Conservation (phyloP, 805 yeast species). For the Myxozyma mucilagina region DNA sequence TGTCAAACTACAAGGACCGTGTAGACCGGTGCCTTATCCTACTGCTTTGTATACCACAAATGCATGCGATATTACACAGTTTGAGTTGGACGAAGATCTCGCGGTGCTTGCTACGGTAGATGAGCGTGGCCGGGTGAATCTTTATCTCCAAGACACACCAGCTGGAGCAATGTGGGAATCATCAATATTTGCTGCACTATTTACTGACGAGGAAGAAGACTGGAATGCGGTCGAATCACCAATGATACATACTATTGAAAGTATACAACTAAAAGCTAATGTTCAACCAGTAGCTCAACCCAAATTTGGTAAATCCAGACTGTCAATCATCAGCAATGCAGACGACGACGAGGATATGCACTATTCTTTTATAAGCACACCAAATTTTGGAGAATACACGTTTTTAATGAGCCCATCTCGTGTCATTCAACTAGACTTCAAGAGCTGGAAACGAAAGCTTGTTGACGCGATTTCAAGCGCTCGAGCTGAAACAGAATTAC, state of each 20-base stretch:
- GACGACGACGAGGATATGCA: background rate
- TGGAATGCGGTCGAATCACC: background rate
- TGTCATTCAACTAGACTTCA: constrained; percentile 12
- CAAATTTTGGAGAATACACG: background rate
- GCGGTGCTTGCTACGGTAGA: constrained; percentile 31
- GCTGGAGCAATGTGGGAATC: constrained; percentile 20
- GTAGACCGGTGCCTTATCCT: constrained; percentile 56
- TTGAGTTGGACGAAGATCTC: constrained; percentile 32
- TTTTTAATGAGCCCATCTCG: constrained; percentile 4
- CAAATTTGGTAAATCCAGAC: background rate
- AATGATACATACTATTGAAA: constrained; percentile 10
- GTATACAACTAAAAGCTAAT: constrained; percentile 2
- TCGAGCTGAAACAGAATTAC: background rate
- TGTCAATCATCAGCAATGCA: background rate
- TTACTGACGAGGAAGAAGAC: constrained; percentile 1
- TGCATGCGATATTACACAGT: constrained; percentile 37
- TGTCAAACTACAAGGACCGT: constrained; percentile 53
- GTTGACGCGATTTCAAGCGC: constrained; percentile 11
- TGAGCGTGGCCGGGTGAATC: constrained; percentile 32
- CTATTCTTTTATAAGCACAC: constrained; percentile 3
- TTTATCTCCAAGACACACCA: constrained; percentile 33
- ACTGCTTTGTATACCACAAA: constrained; percentile 50
- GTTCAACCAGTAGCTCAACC: background rate
- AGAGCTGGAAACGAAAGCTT: constrained; percentile 8
- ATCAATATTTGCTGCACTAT: constrained; percentile 2